Conservation (phyloP, 2,329 filamentous ascomycete species). For the Orbilia javanica region DNA sequence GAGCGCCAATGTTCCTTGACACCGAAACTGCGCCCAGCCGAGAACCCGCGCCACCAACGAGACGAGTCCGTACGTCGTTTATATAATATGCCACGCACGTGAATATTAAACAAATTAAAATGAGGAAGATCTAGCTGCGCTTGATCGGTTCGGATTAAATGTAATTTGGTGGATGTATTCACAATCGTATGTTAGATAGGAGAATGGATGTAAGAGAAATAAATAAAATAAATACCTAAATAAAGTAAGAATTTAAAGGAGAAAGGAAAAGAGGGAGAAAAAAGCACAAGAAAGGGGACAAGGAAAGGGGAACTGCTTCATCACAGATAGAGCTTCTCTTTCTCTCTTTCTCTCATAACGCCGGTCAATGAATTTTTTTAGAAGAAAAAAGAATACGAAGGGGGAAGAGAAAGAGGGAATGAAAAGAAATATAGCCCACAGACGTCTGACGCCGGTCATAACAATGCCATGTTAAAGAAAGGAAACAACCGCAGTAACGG, state of each 20-base stretch:
- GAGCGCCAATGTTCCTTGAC: not conserved
- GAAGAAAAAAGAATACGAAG: not conserved
- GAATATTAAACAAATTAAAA: not conserved
- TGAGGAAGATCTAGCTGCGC: not conserved
- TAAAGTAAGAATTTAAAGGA: no score
- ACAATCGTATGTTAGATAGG: slow-evolving; percentile 27
- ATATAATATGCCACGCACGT: no score
- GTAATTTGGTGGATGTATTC: slow-evolving; percentile 42
- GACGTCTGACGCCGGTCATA: slow-evolving; percentile 52
- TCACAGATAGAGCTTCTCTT: slow-evolving; percentile 25
- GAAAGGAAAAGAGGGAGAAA: slow-evolving; percentile 1
- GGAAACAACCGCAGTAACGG: not conserved
- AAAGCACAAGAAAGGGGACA: slow-evolving; percentile 1
- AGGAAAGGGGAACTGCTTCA: slow-evolving; percentile 6
- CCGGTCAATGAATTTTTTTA: slow-evolving; percentile 34
- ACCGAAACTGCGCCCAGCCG: not conserved
- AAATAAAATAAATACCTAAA: not conserved
- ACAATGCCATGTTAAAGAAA: slow-evolving; percentile 42
- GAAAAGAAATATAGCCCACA: slow-evolving; percentile 48
- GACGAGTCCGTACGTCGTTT: slow-evolving; percentile 13
- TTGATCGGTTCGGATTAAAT: slow-evolving; percentile 6
- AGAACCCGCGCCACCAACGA: not conserved
- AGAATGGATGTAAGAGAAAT: not conserved
- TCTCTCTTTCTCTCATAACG: slow-evolving; percentile 33
- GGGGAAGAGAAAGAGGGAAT: not conserved